Percentiles rank a stretch among this genome's conserved stretches.
Conservation (phyloP, 352 stramenopile genomes). For the Salisapilia sapeloensis region DNA sequence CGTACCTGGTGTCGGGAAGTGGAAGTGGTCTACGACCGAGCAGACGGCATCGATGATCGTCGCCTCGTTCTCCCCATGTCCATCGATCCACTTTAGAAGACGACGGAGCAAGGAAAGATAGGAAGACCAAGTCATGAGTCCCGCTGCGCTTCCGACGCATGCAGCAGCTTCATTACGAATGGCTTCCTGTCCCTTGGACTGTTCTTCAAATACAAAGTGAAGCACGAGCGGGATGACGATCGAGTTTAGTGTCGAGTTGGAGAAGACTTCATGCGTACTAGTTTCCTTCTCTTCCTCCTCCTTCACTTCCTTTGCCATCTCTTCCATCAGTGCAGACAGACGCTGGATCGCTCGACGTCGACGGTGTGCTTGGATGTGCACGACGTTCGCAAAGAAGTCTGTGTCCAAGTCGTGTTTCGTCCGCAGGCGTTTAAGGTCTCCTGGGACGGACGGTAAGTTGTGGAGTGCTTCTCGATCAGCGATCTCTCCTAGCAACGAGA, state of each 20-base stretch:
- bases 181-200: slow-evolving; percentile 85
- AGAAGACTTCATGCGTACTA: slow-evolving; percentile 14
- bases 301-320: slow-evolving; percentile 37
- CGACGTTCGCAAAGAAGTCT: slow-evolving; percentile 98
- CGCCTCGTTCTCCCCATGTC: slow-evolving; percentile 86
- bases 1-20: slow-evolving; percentile 64
- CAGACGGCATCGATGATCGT: slow-evolving; percentile 86
- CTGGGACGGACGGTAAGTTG: slow-evolving; percentile 38
- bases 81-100: slow-evolving; percentile 83
- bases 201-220: slow-evolving; percentile 93
- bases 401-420: slow-evolving; percentile 83
- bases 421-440: slow-evolving; percentile 45
- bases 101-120: slow-evolving; percentile 88
- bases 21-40: slow-evolving; percentile 90
- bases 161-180: slow-evolving; percentile 88
- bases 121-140: slow-evolving; percentile 91
- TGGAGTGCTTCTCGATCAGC: slow-evolving; percentile 24
- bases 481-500: slow-evolving; percentile 61
- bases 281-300: slow-evolving; percentile 1
- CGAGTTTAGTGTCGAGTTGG: slow-evolving; percentile 83
- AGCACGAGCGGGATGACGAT: slow-evolving; percentile 90
- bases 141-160: slow-evolving; percentile 82
- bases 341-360: slow-evolving; percentile 84
- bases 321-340: slow-evolving; percentile 75
- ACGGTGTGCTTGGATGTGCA: slow-evolving; percentile 96